Percentiles rank a stretch among this genome's conserved stretches.
Conservation (phyloP, 257 asterid genomes). For the Ilex aquifolium region DNA sequence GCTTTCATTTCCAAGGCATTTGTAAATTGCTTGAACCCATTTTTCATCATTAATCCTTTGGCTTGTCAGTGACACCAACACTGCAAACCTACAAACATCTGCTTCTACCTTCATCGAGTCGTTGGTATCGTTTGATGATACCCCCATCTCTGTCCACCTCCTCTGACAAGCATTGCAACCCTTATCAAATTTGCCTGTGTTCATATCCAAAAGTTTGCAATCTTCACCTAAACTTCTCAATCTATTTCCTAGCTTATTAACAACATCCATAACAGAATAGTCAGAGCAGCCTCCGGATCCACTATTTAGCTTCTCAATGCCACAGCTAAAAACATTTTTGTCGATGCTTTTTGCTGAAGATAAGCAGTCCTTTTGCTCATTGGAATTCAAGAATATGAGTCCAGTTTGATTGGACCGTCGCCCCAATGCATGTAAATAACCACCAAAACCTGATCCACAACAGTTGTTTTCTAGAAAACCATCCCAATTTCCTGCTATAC, state of each 20-base stretch:
- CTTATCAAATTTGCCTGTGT: conserved; percentile 12
- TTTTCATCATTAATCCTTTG: conserved; percentile 33
- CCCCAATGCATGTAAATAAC: conserved; percentile 41
- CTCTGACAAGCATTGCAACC: conserved; percentile 39
- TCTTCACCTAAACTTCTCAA: conserved; percentile 26
- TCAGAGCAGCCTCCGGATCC: conserved; percentile 65
- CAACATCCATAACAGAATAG: conserved; percentile 37
- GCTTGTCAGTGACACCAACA: conserved; percentile 46
- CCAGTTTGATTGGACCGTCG: conserved; percentile 39
- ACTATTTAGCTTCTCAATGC: conserved; percentile 45
- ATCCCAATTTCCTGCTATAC: conserved; percentile 33
- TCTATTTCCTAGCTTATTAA: conserved; percentile 22
- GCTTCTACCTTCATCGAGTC: conserved; percentile 14
- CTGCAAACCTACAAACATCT: conserved; percentile 42
- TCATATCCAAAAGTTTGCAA: conserved; percentile 36
- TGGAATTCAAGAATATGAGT: conserved; percentile 32
- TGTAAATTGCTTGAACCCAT: conserved; percentile 39
- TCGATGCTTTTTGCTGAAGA: conserved; percentile 12
- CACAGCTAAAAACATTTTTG: conserved; percentile 29
- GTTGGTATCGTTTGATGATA: conserved; percentile 8
- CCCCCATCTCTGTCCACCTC: conserved; percentile 34
- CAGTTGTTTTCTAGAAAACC: conserved; percentile 36
- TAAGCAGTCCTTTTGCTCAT: conserved; percentile 36
- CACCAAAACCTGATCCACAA: conserved; percentile 28
- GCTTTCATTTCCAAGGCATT: conserved; percentile 45